These are phyloP conservation scores for Elaeis oleifera DNA, from an alignment of 202 grass and related monocot genomes.

Conservation along the genomic window DNA sequence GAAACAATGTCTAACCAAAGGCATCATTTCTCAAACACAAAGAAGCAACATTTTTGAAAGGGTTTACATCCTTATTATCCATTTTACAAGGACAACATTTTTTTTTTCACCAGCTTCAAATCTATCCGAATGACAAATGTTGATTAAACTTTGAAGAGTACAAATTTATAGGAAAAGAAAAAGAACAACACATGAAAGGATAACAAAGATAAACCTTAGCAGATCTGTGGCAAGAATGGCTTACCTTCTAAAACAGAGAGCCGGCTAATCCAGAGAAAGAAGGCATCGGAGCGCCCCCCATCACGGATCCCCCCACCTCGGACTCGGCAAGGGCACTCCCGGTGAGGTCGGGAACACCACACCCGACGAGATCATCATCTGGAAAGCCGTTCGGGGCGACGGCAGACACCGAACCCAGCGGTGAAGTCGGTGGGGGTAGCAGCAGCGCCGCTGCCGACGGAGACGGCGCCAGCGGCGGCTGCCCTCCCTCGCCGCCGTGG, in stretches of 20 bases:
- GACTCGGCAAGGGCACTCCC: conserved; percentile 52
- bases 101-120: conserved; percentile 1
- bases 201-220: background rate
- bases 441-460: background rate
- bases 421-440: conserved; percentile 51
- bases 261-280: no score
- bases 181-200: background rate
- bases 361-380: conserved; percentile 36
- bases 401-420: conserved; percentile 72
- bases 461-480: conserved; percentile 28
- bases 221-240: background rate
- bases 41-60: background rate
- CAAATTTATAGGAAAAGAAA: background rate
- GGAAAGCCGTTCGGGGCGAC: conserved; percentile 51
- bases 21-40: no score
- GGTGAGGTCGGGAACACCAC: conserved; percentile 16
- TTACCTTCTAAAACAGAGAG: background rate
- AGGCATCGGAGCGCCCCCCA: background rate
- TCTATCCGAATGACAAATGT: background rate
- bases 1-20: no score
- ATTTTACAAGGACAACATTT: background rate
- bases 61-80: background rate
- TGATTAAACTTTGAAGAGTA: background rate
- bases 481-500: conserved; percentile 35
- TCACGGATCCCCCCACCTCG: conserved; percentile 22